Evolutionary conservation across 108 stramenopile genomes (phyloP), one percentile per base, ranked within the genome.

Genomic region (Skeletonema marinoi): DNA sequence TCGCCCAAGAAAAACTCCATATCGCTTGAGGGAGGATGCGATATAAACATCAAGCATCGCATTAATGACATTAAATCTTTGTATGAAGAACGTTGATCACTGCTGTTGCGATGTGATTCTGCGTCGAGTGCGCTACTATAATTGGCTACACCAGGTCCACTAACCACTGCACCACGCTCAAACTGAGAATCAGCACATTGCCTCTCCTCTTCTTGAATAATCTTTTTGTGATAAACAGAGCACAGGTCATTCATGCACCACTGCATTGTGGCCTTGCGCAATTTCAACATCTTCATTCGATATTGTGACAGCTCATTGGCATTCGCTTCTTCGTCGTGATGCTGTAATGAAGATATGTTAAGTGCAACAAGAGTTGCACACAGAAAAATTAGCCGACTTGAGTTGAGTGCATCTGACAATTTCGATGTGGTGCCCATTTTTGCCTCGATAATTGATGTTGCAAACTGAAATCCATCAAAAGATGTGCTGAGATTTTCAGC

Each of bases 321-420:
- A 21, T 72, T 63, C 1, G 64, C 29, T 25, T 25, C n/a, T 11
- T 66, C 65, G 6, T 66, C 60, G 62, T 32, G 25, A 50, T 41
- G 13, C 7, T 30, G 48, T 32, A 29, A 67, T 60, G 60, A 60
- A 60, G 30, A 60, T 32, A 60, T 60, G 60, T 60, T 9, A 5
- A 33, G 35, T 63, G 32, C 78, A 16, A 81, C 25, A 33, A 90
- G 67, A 29, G 78, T 84, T 4, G 75, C 77, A 56, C 86, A 89
- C 51, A 90, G 87, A 50, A 90, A 86, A 70, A 93, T 82, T 6
- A 93, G 70, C 29, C 89, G 81, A 16, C 85, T 83, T 64, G 68
- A 83, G 35, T 71, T 73, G 56, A 84, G 86, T 21, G 50, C 39
- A 38, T 9, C 25, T 9, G 39, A 21, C 74, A 79, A 74, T n/a